These are phyloP conservation scores for Clonostachys byssicola DNA, from an alignment of 2,329 filamentous ascomycete genomes.

Conservation along the genomic window DNA sequence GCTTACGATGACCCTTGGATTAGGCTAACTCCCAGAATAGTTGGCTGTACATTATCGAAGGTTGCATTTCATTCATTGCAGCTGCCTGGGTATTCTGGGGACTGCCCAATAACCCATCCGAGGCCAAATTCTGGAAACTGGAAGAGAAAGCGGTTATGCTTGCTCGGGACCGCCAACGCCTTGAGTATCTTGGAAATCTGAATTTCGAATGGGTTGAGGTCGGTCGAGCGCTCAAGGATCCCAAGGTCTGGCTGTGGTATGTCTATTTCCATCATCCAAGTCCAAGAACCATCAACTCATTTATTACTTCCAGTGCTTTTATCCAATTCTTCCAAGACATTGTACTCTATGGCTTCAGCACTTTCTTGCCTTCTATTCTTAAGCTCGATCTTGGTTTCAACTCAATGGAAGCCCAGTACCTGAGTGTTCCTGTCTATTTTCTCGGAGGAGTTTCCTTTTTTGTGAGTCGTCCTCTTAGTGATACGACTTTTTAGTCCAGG, in stretches of 20 bases:
- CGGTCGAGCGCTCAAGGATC: conserved; percentile 37
- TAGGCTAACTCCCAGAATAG: conserved; percentile 22
- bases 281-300: neutral
- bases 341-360: conserved; percentile 52
- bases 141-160: conserved; percentile 47
- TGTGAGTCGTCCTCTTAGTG: neutral
- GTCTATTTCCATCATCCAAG: neutral
- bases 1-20: conserved; percentile 31
- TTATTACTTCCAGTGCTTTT: conserved; percentile 14
- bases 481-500: neutral
- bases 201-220: conserved; percentile 47
- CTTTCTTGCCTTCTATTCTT: conserved; percentile 53
- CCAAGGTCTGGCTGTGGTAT: conserved; percentile 44
- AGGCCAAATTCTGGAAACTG: conserved; percentile 41
- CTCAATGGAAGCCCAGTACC: conserved; percentile 43
- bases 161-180: conserved; percentile 35
- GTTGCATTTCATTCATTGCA: conserved; percentile 20
- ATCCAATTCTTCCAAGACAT: conserved; percentile 50
- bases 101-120: conserved; percentile 23
- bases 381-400: conserved; percentile 41
- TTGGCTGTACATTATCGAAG: conserved; percentile 59
- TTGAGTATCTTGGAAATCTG: conserved; percentile 41
- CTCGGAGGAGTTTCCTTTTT: conserved; percentile 42
- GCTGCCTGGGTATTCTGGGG: conserved; percentile 21
- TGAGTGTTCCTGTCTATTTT: conserved; percentile 54